Conservation (phyloP, 495 filamentous ascomycete genomes). For the Trypethelium eluteriae region DNA sequence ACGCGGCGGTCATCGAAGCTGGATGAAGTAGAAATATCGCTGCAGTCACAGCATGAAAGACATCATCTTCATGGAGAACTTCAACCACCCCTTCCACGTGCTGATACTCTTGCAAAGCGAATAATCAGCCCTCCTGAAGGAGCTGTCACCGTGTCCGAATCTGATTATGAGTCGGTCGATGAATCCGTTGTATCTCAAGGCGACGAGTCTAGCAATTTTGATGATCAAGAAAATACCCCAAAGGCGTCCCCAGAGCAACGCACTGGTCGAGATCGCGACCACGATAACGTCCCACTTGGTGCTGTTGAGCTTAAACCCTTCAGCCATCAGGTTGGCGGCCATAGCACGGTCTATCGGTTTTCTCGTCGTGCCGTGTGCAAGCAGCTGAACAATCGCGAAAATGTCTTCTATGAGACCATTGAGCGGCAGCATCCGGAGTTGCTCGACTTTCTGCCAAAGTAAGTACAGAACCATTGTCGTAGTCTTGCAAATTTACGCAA, state of each 20-base stretch:
- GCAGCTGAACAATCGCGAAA: conserved; percentile 92
- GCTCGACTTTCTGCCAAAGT: conserved; percentile 87
- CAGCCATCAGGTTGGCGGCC: conserved; percentile 92
- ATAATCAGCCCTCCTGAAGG: conserved; percentile 14
- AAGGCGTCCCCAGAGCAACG: conserved; percentile 43
- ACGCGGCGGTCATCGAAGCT: not conserved
- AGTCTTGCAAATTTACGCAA: too few relatives aligned
- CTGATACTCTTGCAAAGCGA: conserved; percentile 1
- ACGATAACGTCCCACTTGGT: conserved; percentile 59
- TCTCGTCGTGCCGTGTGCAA: conserved; percentile 94
- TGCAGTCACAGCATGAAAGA: conserved; percentile 53
- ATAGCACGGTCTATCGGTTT: conserved; percentile 93
- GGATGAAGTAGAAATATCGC: conserved; percentile 50
- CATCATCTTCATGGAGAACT: conserved; percentile 49
- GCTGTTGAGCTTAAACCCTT: conserved; percentile 96
- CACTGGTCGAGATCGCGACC: conserved; percentile 34
- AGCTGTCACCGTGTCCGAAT: conserved; percentile 44
- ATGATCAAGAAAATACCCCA: conserved; percentile 54
- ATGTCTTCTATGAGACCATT: conserved; percentile 96
- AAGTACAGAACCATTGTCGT: conserved; percentile 28
- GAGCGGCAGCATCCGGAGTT: conserved; percentile 84
- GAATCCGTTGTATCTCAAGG: conserved; percentile 46
- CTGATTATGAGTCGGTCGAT: conserved; percentile 51
- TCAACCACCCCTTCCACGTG: conserved; percentile 6
- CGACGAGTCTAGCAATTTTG: conserved; percentile 47